Conservation (phyloP, 2,329 filamentous ascomycete genomes). For the Lecanosticta acicola region DNA sequence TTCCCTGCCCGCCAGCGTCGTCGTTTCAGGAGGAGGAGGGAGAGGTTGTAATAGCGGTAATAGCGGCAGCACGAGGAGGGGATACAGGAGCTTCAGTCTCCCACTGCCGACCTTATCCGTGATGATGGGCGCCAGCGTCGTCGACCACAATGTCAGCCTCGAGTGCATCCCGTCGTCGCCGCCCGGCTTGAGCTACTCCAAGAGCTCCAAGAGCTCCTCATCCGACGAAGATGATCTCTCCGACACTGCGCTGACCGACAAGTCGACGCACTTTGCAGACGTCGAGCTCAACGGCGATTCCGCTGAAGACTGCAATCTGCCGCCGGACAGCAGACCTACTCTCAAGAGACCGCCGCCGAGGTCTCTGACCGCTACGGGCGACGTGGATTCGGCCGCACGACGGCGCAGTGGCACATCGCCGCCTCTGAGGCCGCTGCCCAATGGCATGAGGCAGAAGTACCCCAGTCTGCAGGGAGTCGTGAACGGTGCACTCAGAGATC, state of each 20-base stretch:
- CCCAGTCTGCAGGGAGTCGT: conserved; percentile 39
- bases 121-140: not conserved
- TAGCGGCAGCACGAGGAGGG: conserved; percentile 5
- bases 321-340: conserved; percentile 29
- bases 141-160: conserved; percentile 9
- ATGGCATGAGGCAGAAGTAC: conserved; percentile 25
- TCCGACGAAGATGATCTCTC: conserved; percentile 60
- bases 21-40: conserved; percentile 5
- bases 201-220: conserved; percentile 70
- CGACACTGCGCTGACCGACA: conserved; percentile 44
- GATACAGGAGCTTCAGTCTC: conserved; percentile 13
- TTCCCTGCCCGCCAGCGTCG: conserved; percentile 14
- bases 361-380: conserved; percentile 11
- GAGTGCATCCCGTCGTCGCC: conserved; percentile 23
- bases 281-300: conserved; percentile 64
- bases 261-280: conserved; percentile 84
- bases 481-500: conserved; percentile 32
- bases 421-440: conserved; percentile 11
- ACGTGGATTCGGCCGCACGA: conserved; percentile 4
- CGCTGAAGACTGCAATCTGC: conserved; percentile 47
- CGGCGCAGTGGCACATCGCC: conserved; percentile 16
- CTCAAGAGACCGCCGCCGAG: conserved; percentile 22
- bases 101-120: conserved; percentile 1
- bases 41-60: no score
- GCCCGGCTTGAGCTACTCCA: conserved; percentile 58